Evolutionary conservation across 1,139 yeast genomes (phyloP).

Genomic region (Kurtzmaniella quercitrusa): DNA sequence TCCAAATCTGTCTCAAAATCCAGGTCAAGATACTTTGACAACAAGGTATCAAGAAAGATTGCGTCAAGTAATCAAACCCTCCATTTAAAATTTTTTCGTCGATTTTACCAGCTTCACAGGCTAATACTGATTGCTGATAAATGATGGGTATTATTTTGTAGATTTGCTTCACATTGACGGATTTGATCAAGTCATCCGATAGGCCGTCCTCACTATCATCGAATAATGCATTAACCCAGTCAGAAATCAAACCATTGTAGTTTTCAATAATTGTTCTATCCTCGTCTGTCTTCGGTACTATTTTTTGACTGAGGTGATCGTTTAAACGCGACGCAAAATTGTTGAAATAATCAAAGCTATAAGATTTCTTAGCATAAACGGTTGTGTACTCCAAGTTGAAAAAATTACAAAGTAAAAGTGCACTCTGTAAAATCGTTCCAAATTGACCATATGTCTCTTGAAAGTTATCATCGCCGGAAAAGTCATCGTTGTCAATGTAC

Average conservation of each 20-base stretch:
- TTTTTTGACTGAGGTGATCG: conserved; percentile 25
- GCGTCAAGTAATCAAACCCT: conserved; percentile 45
- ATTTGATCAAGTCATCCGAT: conserved; percentile 73
- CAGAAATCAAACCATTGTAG: conserved; percentile 51
- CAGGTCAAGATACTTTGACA: conserved; percentile 34
- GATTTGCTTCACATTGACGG: conserved; percentile 65
- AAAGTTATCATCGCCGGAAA: conserved; percentile 45
- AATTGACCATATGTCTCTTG: conserved; percentile 70
- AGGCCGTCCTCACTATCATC: conserved; percentile 72
- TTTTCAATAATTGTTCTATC: conserved; percentile 30
- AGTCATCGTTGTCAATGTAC: conserved; percentile 32
- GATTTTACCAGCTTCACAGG: conserved; percentile 53
- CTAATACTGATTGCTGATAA: conserved; percentile 67
- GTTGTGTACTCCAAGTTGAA: conserved; percentile 38
- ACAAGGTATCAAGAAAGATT: conserved; percentile 39
- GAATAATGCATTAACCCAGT: conserved; percentile 80
- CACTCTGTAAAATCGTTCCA: conserved; percentile 53
- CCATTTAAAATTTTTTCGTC: conserved; percentile 28
- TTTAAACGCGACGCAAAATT: conserved; percentile 31
- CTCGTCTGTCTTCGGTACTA: conserved; percentile 19
- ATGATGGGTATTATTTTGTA: conserved; percentile 68
- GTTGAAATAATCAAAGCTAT: conserved; percentile 30
- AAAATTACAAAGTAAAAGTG: conserved; percentile 41
- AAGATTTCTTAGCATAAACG: conserved; percentile 26
- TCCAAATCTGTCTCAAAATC: conserved; percentile 18